Percentiles rank a stretch among this genome's conserved stretches.
Conservation (phyloP, 2,329 filamentous ascomycete genomes). For the Didymella pomorum region DNA sequence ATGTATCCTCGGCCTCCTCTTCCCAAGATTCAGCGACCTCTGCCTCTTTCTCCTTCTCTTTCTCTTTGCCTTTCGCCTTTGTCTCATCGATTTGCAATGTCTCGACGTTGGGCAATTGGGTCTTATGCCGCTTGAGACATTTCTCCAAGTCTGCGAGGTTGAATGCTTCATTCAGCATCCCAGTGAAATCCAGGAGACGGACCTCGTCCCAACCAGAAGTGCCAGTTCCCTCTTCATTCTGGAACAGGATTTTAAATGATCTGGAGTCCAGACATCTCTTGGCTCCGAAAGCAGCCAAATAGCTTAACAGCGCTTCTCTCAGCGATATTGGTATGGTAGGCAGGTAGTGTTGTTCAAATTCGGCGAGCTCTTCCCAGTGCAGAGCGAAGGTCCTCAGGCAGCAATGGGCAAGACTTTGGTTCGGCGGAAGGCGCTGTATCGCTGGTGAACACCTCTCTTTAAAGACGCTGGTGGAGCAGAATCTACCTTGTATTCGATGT, state of each 20-base stretch:
- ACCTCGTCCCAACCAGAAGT: conserved; percentile 55
- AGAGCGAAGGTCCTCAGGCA: conserved; percentile 62
- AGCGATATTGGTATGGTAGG: conserved; percentile 60
- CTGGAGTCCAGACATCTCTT: conserved; percentile 51
- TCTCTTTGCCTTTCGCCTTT: conserved; percentile 18
- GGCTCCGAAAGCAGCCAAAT: conserved; percentile 61
- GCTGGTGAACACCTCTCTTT: conserved; percentile 26
- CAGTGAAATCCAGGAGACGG: conserved; percentile 61
- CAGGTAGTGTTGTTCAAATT: conserved; percentile 65
- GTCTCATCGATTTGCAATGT: conserved; percentile 23
- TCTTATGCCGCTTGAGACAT: conserved; percentile 44
- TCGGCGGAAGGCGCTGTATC: conserved; percentile 41
- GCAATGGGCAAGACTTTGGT: conserved; percentile 58
- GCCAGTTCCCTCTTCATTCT: conserved; percentile 44
- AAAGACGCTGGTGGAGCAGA: not conserved
- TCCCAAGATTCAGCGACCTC: conserved; percentile 58
- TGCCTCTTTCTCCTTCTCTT: conserved; percentile 29
- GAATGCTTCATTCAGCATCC: conserved; percentile 59
- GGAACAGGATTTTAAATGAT: conserved; percentile 61
- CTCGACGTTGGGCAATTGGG: conserved; percentile 24
- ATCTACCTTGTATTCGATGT: conserved; percentile 41
- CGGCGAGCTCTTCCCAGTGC: conserved; percentile 64
- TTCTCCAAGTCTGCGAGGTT: conserved; percentile 60
- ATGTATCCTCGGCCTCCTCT: conserved; percentile 43
- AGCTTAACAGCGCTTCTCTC: conserved; percentile 64